These are phyloP conservation scores for Terana coerulea DNA, from an alignment of 768 basidiomycete species.

Conservation along the genomic window DNA sequence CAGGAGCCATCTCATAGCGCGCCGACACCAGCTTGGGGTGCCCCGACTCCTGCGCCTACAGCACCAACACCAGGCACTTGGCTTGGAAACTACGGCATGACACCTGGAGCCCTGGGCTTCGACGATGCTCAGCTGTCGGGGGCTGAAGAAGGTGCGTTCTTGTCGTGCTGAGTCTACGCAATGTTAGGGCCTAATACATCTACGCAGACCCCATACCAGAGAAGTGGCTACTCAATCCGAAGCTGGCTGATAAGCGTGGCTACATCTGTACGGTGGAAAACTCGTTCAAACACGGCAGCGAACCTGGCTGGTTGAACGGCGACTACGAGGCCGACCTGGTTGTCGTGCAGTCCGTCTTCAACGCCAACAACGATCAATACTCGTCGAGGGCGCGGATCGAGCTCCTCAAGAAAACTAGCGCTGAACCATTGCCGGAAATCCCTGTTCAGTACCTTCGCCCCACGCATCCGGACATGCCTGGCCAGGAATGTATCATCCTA, in stretches of 20 bases:
- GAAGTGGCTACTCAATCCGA: conserved; percentile 22
- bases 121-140: conserved; percentile 4
- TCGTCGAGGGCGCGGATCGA: conserved; percentile 22
- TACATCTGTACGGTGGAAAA: conserved; percentile 21
- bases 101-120: conserved; percentile 32
- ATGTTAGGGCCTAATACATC: background rate
- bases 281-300: conserved; percentile 12
- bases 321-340: conserved; percentile 25
- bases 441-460: conserved; percentile 23
- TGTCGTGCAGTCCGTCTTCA: conserved; percentile 21
- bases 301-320: conserved; percentile 21
- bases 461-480: conserved; percentile 18
- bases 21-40: conserved; percentile 14
- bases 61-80: conserved; percentile 30
- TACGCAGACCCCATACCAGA: conserved; percentile 15
- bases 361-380: conserved; percentile 21
- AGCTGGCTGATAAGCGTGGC: conserved; percentile 17
- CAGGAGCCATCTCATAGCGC: conserved; percentile 4
- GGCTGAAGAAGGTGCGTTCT: background rate
- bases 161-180: background rate
- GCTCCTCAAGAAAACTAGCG: conserved; percentile 18
- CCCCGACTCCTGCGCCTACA: conserved; percentile 19
- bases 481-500: conserved; percentile 18
- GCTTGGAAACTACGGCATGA: conserved; percentile 31
- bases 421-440: conserved; percentile 17